Base-by-base conservation (phyloP, 495 filamentous ascomycete species). In the Penicillium turbatum region DNA sequence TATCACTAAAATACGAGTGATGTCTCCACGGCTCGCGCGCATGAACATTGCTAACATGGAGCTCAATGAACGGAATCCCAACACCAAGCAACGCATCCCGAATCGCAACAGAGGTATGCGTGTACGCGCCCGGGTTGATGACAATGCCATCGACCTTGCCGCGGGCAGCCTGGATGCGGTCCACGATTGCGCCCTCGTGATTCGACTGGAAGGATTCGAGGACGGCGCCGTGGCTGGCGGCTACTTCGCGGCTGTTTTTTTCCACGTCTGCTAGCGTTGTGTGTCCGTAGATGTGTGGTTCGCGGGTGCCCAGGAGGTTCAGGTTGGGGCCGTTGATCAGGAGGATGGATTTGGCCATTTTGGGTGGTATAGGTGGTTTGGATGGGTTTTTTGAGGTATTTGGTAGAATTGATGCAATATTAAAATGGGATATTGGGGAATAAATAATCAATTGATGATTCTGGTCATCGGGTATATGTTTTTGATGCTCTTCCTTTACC, bases 291-390 rank as follows among this genome's bases (percentile, higher is more conserved):
- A 89, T 79, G 55, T 82, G 71, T 11, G 85, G 86, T 64, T 90
- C 86, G 17, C 86, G 78, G 42, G 82, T 85, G 30, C 85, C 86
- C 46, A 89, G 79, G 58, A 90, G 85, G 74, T 88, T 90, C 64
- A 90, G 83, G 70, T 90, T 89, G n/a, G 85, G 85, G 30, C 86
- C 86, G 69, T 88, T 88, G 74, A 89, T 80, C 51, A 88, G 80
- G 71, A 89, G 85, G 68, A 89, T 81, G 42, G 74, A 79, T 64
- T 78, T 77, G 24, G 42, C 61, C 70, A 71, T 71, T 59, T 56
- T 67, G 45, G 5, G 9, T 49, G 21, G 17, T 34, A 10, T 43
- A 38, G 21, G 17, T 13, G 27, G 16, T 3, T 29, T 11, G 26
- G 30, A 17, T 32, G 37, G 30, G 30, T 3, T 2, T 11, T 16